Conservation (phyloP, 1,284 basidiomycete genomes). For the Cryptococcus neoformans region DNA sequence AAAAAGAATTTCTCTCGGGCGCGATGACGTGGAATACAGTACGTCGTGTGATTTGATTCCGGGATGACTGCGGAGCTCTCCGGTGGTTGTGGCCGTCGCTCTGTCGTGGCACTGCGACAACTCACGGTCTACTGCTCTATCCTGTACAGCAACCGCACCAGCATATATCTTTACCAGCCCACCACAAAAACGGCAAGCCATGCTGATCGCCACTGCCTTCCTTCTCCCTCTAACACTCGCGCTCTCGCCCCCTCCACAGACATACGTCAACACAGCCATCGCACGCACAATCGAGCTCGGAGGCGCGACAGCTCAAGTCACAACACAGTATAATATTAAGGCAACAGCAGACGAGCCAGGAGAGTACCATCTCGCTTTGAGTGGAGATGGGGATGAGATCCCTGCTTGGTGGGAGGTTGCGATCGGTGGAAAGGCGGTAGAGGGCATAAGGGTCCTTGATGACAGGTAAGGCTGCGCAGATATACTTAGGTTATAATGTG, state of each 20-base stretch:
- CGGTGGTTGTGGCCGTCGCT: neutral
- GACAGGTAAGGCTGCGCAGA: conserved; percentile 17
- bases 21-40: too few species aligned
- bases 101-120: neutral
- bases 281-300: conserved; percentile 83
- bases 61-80: neutral
- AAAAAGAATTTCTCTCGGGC: too few species aligned
- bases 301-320: conserved; percentile 77
- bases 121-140: neutral
- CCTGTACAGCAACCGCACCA: neutral
- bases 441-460: conserved; percentile 45
- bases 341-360: conserved; percentile 61
- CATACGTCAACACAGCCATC: conserved; percentile 81
- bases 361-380: conserved; percentile 68
- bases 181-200: neutral
- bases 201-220: conserved; percentile 6
- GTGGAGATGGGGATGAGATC: conserved; percentile 59
- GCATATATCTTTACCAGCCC: too few species aligned
- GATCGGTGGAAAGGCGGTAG: conserved; percentile 58
- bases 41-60: too few species aligned
- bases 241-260: conserved; percentile 18
- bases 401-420: conserved; percentile 73
- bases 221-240: conserved; percentile 3
- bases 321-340: conserved; percentile 80
- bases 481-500: neutral